Conservation (phyloP, 225 moss, liverwort and hornwort species). For the Pleurozium schreberi region DNA sequence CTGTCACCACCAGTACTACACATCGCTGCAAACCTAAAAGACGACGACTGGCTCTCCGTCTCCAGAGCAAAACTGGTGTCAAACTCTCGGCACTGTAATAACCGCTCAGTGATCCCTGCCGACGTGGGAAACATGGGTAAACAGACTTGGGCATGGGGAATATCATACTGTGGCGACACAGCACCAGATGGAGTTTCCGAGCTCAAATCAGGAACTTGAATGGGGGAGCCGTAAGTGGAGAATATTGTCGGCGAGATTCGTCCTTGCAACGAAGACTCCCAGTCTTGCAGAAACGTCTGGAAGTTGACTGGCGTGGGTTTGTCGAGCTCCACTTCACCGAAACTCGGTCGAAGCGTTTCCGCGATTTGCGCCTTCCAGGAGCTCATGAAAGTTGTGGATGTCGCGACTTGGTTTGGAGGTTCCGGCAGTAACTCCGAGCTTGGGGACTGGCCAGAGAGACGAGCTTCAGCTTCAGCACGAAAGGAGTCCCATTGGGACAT, state of each 20-base stretch:
- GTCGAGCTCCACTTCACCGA: slow-evolving; percentile 16
- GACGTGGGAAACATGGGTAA: background rate
- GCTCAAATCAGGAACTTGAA: background rate
- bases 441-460: slow-evolving; percentile 6
- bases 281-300: slow-evolving; percentile 23
- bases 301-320: slow-evolving; percentile 3
- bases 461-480: slow-evolving; percentile 67
- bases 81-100: background rate
- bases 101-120: background rate
- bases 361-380: slow-evolving; percentile 40
- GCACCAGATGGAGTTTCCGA: background rate
- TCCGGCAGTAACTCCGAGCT: background rate
- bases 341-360: slow-evolving; percentile 4
- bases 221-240: background rate
- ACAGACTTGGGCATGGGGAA: background rate
- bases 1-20: background rate
- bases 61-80: background rate
- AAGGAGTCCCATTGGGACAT: slow-evolving; percentile 79
- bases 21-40: background rate
- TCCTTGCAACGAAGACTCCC: slow-evolving; percentile 19
- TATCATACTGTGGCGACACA: background rate
- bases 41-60: background rate
- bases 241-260: background rate
- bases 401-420: background rate
- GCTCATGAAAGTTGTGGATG: slow-evolving; percentile 29